Evolutionary conservation across 2,329 filamentous ascomycete genomes (phyloP).

Genomic region (Botrytis byssoidea): DNA sequence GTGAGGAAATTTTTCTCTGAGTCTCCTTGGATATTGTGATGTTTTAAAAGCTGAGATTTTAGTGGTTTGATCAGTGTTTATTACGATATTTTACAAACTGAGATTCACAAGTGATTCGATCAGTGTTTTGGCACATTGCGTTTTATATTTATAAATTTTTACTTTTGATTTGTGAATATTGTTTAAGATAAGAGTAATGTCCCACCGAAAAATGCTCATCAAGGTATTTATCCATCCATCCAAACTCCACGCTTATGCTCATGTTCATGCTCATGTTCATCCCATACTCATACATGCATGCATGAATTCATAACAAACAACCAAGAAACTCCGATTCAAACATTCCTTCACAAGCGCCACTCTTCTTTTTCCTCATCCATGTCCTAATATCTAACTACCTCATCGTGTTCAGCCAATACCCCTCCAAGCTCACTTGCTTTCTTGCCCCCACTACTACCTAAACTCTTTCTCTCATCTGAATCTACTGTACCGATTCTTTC

Average conservation of each 20-base stretch:
- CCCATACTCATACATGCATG: background rate
- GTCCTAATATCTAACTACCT: background rate
- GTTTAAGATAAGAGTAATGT: background rate
- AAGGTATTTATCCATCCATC: background rate
- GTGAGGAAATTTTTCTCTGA: background rate
- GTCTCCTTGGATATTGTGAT: background rate
- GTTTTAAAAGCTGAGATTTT: background rate
- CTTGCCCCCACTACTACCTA: background rate
- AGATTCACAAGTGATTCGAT: background rate
- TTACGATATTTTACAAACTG: accelerated
- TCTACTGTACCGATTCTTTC: background rate
- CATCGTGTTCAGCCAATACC: constrained; percentile 12
- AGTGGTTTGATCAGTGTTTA: background rate
- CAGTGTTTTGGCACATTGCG: no score
- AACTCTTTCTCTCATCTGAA: background rate
- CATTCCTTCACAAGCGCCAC: background rate
- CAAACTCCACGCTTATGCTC: constrained; percentile 2
- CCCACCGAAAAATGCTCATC: background rate
- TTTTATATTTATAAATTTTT: background rate
- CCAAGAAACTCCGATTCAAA: background rate
- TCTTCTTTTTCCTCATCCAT: background rate
- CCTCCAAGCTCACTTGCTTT: background rate
- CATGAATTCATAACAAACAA: background rate
- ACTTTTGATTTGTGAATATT: background rate
- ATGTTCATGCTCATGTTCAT: background rate